Percentiles rank a stretch among this genome's conserved stretches.
These are phyloP conservation scores for Bretziella fagacearum DNA, from an alignment of 2,329 filamentous ascomycete species.

Conservation along the genomic window DNA sequence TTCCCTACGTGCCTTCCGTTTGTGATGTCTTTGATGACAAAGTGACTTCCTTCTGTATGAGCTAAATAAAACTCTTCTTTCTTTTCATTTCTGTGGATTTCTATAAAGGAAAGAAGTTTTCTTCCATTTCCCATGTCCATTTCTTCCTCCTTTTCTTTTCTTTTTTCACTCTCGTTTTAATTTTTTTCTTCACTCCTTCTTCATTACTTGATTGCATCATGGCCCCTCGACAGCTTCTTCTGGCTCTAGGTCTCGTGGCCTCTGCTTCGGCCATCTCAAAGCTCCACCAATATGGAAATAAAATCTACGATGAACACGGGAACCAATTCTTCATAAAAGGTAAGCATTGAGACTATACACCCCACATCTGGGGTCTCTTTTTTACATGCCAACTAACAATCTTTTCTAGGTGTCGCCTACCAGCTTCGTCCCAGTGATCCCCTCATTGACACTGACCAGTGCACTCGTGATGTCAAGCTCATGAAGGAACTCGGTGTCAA, in stretches of 20 bases:
- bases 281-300: constrained; percentile 49
- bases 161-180: background rate
- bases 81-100: background rate
- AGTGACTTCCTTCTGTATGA: background rate
- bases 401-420: constrained; percentile 52
- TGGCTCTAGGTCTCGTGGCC: constrained; percentile 17
- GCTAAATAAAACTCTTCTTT: background rate
- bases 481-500: constrained; percentile 74
- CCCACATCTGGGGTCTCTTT: background rate
- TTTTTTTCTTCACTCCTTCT: too few relatives aligned
- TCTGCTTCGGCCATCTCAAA: constrained; percentile 28
- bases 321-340: constrained; percentile 75
- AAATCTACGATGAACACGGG: constrained; percentile 71
- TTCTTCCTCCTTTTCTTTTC: background rate
- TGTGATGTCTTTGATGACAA: background rate
- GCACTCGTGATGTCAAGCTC: constrained; percentile 52
- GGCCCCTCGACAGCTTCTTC: background rate
- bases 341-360: constrained; percentile 21
- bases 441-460: constrained; percentile 58
- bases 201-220: background rate
- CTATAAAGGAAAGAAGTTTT: background rate
- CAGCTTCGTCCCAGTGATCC: constrained; percentile 46
- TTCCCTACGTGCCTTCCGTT: background rate
- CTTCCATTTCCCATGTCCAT: background rate
- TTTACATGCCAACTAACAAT: background rate